Evolutionary conservation across 164 flowering plant genomes (phyloP), one percentile per base, ranked within the genome.

Genomic region (Chimonanthus salicifolius): DNA sequence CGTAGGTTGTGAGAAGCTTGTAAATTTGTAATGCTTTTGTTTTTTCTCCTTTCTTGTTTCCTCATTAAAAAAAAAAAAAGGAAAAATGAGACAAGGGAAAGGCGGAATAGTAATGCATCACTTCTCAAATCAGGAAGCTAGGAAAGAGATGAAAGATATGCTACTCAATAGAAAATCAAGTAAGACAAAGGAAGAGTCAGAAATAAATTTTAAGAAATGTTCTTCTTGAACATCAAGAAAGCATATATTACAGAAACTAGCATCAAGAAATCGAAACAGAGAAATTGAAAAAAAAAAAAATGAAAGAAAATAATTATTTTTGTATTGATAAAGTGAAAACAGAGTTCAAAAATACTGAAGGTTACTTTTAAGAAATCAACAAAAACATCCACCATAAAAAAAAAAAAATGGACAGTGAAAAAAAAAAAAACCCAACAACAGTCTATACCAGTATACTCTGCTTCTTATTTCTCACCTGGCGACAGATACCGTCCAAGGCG

Each of bases 401-500:
- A n/a, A 10, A 54, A 51, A 11, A 54, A 54, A 10, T 11, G 16
- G 4, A 54, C 16, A 13, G n/a, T 13, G 60, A 54, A 10, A 13
- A 51, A 54, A 13, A 13, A 54, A 33, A 33, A 33, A 33, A 33
- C 33, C 33, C n/a, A 6, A 54, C n/a, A 13, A 54, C 6, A 13
- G 10, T 54, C 3, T 13, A 54, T 54, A 33, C 33, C 0, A 33
- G 33, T 33, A 33, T 33, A 13, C 10, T 54, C 60, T 13, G 4
- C 60, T 54, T 5, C 13, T 0, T 79, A 83, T 72, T 81, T 18
- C 74, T 75, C 72, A 90, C 95, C 92, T 89, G 21, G 95, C 92
- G 62, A 91, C 84, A 5, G 90, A 84, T 74, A 81, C 50, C 49
- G 92, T 83, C 96, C 96, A 91, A 0, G 96, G 96, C 44, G 93